phyloP scores from a whole-genome alignment of 208 protist species.

The Leishmania aethiopica region DNA sequence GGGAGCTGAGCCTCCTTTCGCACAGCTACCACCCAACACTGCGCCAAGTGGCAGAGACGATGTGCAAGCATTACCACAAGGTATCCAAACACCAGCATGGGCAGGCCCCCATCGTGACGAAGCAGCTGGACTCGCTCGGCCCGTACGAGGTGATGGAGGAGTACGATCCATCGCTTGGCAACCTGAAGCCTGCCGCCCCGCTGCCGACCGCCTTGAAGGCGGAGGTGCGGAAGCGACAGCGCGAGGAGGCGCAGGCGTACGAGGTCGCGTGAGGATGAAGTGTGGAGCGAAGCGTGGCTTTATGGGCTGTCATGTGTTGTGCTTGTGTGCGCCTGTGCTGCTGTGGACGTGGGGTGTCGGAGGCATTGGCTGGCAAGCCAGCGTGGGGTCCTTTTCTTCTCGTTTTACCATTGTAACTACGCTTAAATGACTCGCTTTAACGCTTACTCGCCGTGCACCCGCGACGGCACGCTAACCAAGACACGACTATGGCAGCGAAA shows the following conservation, averaged over 20 bases:
- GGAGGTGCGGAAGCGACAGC: slow-evolving; percentile 33
- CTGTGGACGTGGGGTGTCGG: not conserved
- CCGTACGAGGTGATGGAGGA: slow-evolving; percentile 92
- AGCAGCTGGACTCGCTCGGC: slow-evolving; percentile 85
- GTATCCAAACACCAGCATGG: slow-evolving; percentile 81
- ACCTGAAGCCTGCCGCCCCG: slow-evolving; percentile 71
- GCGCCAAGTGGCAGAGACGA: slow-evolving; percentile 76
- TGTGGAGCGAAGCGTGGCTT: not conserved
- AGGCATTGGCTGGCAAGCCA: not conserved
- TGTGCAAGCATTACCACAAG: slow-evolving; percentile 86
- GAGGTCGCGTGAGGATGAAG: not conserved
- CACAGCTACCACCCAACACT: slow-evolving; percentile 88
- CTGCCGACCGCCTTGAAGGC: slow-evolving; percentile 51
- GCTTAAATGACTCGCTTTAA: slow-evolving; percentile 16
- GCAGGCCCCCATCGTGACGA: slow-evolving; percentile 85
- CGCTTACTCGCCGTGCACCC: not conserved
- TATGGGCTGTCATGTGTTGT: not conserved
- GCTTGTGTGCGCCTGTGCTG: not conserved
- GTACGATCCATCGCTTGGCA: slow-evolving; percentile 85
- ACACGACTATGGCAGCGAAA: not conserved
- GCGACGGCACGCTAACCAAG: not conserved
- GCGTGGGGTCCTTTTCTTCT: slow-evolving; percentile 5
- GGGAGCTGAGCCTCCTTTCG: slow-evolving; percentile 79
- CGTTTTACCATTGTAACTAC: slow-evolving; percentile 5
- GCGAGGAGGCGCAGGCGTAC: slow-evolving; percentile 19